Percentiles rank a stretch among this genome's conserved stretches.
These are phyloP conservation scores for Fusarium guadeloupense DNA, from an alignment of 2,329 filamentous ascomycete species.

Conservation along the genomic window DNA sequence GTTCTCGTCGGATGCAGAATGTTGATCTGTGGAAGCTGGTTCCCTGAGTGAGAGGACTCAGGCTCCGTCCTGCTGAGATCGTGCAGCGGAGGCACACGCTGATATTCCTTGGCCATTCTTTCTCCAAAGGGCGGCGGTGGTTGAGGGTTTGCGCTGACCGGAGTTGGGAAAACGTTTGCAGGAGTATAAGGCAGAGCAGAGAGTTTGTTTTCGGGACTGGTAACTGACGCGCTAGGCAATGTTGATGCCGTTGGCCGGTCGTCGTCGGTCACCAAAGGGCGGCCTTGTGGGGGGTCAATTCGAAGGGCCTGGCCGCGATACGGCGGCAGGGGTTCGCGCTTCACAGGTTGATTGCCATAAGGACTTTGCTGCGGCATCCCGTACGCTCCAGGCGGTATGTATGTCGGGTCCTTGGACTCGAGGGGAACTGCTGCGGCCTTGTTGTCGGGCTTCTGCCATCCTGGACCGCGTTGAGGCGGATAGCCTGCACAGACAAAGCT, in stretches of 20 bases:
- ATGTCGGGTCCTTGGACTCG: conserved; percentile 81
- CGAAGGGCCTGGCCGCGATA: conserved; percentile 70
- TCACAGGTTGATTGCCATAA: conserved; percentile 52
- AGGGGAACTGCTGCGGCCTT: conserved; percentile 76
- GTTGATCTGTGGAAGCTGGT: conserved; percentile 65
- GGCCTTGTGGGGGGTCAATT: conserved; percentile 70
- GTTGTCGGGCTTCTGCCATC: conserved; percentile 79
- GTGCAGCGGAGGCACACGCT: conserved; percentile 68
- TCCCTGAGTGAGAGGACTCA: conserved; percentile 62
- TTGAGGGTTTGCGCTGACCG: conserved; percentile 65
- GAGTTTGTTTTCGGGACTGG: conserved; percentile 70
- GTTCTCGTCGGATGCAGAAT: conserved; percentile 61
- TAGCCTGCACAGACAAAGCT: conserved; percentile 94
- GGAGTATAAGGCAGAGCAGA: conserved; percentile 65
- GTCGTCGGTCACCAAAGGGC: conserved; percentile 64
- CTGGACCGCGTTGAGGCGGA: conserved; percentile 75
- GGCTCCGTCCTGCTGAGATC: conserved; percentile 66
- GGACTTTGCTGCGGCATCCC: conserved; percentile 63
- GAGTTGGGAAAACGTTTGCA: conserved; percentile 68
- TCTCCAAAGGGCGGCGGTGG: conserved; percentile 57
- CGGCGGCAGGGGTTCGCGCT: conserved; percentile 66
- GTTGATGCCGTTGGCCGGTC: conserved; percentile 68
- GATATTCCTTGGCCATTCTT: conserved; percentile 65
- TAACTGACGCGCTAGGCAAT: conserved; percentile 64
- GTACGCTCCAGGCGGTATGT: conserved; percentile 69